phyloP scores from a whole-genome alignment of 768 basidiomycete genomes.

The Kockovaella imperatae region DNA sequence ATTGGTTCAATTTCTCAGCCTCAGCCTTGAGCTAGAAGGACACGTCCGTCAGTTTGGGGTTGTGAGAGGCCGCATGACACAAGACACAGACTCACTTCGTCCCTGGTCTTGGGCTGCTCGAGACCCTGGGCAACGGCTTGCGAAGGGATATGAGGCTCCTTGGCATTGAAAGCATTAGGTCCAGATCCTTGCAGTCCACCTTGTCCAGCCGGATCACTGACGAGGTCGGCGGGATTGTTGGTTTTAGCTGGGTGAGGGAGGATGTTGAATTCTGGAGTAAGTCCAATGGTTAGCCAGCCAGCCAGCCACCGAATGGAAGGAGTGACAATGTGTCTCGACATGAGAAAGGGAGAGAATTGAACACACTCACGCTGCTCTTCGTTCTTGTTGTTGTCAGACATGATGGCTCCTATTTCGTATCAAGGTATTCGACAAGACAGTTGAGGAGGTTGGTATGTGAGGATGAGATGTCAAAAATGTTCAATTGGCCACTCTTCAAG shows the following conservation, averaged over 20 bases:
- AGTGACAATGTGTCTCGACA: neutral
- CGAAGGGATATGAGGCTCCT: constrained; percentile 34
- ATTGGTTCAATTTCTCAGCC: constrained; percentile 34
- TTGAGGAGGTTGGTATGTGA: no score
- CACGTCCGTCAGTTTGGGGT: neutral
- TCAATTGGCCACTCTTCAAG: no score
- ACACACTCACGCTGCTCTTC: constrained; percentile 11
- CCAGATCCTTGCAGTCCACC: constrained; percentile 36
- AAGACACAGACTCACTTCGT: constrained; percentile 37
- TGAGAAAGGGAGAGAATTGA: neutral
- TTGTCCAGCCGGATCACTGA: constrained; percentile 30
- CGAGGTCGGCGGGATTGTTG: constrained; percentile 43
- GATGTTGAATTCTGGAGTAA: constrained; percentile 37
- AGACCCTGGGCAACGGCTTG: constrained; percentile 31
- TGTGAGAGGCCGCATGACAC: neutral
- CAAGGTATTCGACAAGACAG: no score
- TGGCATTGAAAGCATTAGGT: constrained; percentile 40
- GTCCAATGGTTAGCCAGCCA: no score
- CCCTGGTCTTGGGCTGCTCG: constrained; percentile 42
- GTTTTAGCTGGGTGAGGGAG: constrained; percentile 45
- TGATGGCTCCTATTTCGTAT: neutral
- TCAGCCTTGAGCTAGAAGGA: constrained; percentile 38
- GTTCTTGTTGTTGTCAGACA: constrained; percentile 11
- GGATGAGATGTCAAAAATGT: no score
- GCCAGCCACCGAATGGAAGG: neutral